Base-by-base conservation (phyloP, 2,329 filamentous ascomycete species). In the Colletotrichum sp. region DNA sequence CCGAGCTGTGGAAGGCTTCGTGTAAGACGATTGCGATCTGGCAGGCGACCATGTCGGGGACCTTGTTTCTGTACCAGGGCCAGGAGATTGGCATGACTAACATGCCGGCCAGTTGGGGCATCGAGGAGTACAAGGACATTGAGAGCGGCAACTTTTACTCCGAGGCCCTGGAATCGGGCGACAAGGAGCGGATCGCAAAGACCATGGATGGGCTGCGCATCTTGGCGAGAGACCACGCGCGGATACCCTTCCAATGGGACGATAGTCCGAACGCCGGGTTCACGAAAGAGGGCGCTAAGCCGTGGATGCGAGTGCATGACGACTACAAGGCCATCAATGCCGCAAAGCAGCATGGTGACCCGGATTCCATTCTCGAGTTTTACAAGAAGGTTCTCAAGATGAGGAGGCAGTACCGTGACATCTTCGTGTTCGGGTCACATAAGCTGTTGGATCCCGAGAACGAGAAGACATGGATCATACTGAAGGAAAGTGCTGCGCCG, bases 261-360 rank as follows among this genome's bases (percentile, higher is more conserved):
- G 86, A 83, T 2, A 85, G 86, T 0, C 83, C 88, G 0, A 88
- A 93, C 76, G 91, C 91, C 0, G 93, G 93, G 0, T 95, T 95
- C 82, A 90, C 91, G 0, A 79, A 80, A 16, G 78, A 73, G 0
- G 78, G 72, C 0, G 81, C 80, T 1, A 88, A 87, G 77, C 92
- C 93, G 0, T 95, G 93, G 93, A 95, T 95, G 91, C 87, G 90
- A 3, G 89, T 92, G 2, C 92, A 94, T 78, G 90, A 93, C 24
- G 86, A 89, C 34, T 92, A 90, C 79, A 79, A 79, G 4, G 80
- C 84, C 3, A 87, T 92, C 80, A 95, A 95, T 74, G 92, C 89
- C 3, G 86, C 85, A 0, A 81, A 81, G 4, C 90, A 93, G 79
- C 77, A 79, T 3, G 77, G 79, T 0, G 87, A 90, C n/a, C 80